phyloP scores from a whole-genome alignment of 2,329 filamentous ascomycete species.

The Pestalotiopsis sp. region DNA sequence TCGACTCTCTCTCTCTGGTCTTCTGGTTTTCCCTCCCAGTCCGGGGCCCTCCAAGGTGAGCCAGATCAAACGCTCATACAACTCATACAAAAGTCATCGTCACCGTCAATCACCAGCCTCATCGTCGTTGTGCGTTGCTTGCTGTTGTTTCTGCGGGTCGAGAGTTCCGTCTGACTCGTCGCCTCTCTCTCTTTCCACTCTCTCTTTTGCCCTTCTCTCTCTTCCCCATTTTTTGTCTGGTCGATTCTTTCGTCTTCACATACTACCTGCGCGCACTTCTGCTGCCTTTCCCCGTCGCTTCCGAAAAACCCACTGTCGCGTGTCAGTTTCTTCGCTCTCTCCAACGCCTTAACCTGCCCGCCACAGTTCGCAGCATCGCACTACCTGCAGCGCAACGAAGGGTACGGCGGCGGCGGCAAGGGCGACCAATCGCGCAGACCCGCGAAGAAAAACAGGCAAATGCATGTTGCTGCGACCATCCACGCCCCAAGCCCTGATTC shows the following conservation, averaged over 20 bases:
- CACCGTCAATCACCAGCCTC: not conserved
- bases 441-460: slow-evolving; percentile 12
- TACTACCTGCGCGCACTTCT: not conserved
- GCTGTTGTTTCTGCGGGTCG: not conserved
- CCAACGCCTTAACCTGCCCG: not conserved
- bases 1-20: not conserved
- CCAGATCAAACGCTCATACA: slow-evolving; percentile 13
- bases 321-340: not conserved
- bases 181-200: not conserved
- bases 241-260: not conserved
- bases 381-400: not conserved
- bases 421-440: not conserved
- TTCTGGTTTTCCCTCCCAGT: not conserved
- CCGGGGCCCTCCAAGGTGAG: slow-evolving; percentile 10
- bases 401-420: not conserved
- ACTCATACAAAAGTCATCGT: not conserved
- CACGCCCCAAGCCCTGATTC: not conserved
- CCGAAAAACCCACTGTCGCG: not conserved
- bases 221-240: slow-evolving; percentile 6
- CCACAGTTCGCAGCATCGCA: not conserved
- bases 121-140: not conserved
- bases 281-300: not conserved
- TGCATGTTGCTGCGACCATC: not conserved
- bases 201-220: slow-evolving; percentile 18
- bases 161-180: not conserved